Conservation (phyloP, 768 basidiomycete genomes). For the Hysterangium stoloniferum region DNA sequence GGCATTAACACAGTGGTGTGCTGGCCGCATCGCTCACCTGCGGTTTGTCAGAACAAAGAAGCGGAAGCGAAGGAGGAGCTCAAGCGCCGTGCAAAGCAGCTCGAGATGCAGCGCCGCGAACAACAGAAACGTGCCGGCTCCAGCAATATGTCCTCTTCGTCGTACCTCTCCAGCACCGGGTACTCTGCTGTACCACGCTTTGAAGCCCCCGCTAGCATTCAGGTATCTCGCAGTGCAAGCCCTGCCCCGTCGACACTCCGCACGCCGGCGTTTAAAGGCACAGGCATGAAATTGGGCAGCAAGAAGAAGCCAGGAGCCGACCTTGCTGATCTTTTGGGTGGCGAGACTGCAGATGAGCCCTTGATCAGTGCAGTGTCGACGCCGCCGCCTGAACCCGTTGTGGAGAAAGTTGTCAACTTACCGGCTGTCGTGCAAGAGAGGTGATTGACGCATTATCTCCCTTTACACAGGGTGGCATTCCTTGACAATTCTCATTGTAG, state of each 20-base stretch:
- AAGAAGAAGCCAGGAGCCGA: constrained; percentile 91
- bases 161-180: constrained; percentile 44
- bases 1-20: not conserved
- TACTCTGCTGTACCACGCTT: constrained; percentile 69
- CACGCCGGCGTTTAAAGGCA: constrained; percentile 80
- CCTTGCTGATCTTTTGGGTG: constrained; percentile 79
- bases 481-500: constrained; percentile 32
- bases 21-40: not conserved
- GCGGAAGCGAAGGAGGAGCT: constrained; percentile 99
- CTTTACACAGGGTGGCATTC: too few relatives aligned
- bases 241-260: constrained; percentile 45
- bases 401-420: constrained; percentile 44
- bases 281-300: constrained; percentile 93
- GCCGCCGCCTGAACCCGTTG: constrained; percentile 37
- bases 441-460: constrained; percentile 34
- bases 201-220: constrained; percentile 48
- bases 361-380: constrained; percentile 42
- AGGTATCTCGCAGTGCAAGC: constrained; percentile 33
- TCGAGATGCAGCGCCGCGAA: constrained; percentile 96
- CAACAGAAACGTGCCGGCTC: constrained; percentile 71
- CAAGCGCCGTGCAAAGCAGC: constrained; percentile 93
- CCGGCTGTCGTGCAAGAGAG: constrained; percentile 72
- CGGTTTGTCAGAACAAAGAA: constrained; percentile 76
- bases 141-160: constrained; percentile 40
- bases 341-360: constrained; percentile 53